These are phyloP conservation scores for Stenocarpella maydis DNA, from an alignment of 2,329 filamentous ascomycete species.

Conservation along the genomic window DNA sequence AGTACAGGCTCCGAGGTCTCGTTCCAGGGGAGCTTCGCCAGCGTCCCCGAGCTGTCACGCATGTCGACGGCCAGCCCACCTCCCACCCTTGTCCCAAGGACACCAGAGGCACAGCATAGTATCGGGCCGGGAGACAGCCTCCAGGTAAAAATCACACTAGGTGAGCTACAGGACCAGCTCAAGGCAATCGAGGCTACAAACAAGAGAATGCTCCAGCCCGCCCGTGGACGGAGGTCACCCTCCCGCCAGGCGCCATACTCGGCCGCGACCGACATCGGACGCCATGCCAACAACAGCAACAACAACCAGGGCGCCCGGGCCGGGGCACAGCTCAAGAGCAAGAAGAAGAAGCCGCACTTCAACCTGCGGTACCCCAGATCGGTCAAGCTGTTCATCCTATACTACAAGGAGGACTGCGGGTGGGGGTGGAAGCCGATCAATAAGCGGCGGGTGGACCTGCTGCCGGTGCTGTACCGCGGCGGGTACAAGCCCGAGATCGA, in stretches of 20 bases:
- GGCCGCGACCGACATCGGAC: not conserved
- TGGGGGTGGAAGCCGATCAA: slow-evolving; percentile 34
- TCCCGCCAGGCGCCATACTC: slow-evolving; percentile 23
- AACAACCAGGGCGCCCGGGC: not conserved
- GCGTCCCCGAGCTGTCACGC: slow-evolving; percentile 22
- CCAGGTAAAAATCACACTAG: not conserved
- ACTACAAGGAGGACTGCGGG: slow-evolving; percentile 34
- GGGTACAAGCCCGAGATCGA: slow-evolving; percentile 35
- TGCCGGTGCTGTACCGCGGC: slow-evolving; percentile 28
- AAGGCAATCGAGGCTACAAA: not conserved
- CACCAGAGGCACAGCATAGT: slow-evolving; percentile 10
- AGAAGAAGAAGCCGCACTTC: slow-evolving; percentile 33
- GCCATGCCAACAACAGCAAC: not conserved
- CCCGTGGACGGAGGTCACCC: slow-evolving; percentile 16
- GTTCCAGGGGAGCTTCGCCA: slow-evolving; percentile 27
- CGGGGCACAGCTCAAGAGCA: not conserved
- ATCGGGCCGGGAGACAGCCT: not conserved
- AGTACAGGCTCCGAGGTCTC: slow-evolving; percentile 25
- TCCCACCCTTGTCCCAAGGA: slow-evolving; percentile 12
- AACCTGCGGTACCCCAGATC: slow-evolving; percentile 33
- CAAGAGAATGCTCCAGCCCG: not conserved
- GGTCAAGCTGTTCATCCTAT: slow-evolving; percentile 35
- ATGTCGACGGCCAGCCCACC: slow-evolving; percentile 24
- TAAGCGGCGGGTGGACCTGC: slow-evolving; percentile 28
- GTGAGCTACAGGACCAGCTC: not conserved